Base-by-base conservation (phyloP, 768 basidiomycete genomes). In the Russula sp. region DNA sequence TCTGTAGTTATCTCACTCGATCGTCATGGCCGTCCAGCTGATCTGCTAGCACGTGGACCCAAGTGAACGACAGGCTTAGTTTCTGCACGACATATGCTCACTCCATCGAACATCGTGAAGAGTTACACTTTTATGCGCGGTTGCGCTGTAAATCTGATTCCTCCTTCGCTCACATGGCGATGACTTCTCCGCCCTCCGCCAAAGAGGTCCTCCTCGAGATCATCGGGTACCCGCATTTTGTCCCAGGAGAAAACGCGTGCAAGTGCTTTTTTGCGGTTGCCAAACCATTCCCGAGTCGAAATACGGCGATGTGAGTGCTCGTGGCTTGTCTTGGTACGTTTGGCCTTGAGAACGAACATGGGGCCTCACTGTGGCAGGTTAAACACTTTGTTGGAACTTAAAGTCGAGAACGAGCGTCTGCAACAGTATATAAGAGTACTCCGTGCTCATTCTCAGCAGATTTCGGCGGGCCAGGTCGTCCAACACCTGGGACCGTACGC, bases 321-420 rank as follows among this genome's bases (percentile, higher is more conserved):
- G 6, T 49, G 3, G 18, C n/a, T 45, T 48, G 1, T 9, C 37
- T 32, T 44, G 42, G n/a, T 31, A 37, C 4, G 39, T 58, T 56
- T 54, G 44, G n/a, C n/a, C 52, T 40, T 44, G 51, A 59, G 49
- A 35, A 11, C 49, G 60, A 31, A 42, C 47, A 1, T 16, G 27
- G 42, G 45, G 32, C 22, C 61, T 13, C 32, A n/a, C 31, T 31
- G 14, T 47, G 20, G 8, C 64, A 90, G 89, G 82, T 74, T 89
- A 35, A 83, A 87, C 66, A 84, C 85, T 0, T 83, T 86, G 67
- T 69, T 97, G 40, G 94, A 96, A 70, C 82, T 96, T 55, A 94
- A 93, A 73, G 77, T 87, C 60, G 92, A 95, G 75, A 94, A 97
- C 72, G 88, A 91, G 72, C 81, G 85, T 14, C 74, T 97, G 47